A percentile compares a stretch with the other conserved stretches of the same genome.
Evolutionary conservation across 176 grass and related monocot species (phyloP).

Genomic region (Elymus sibiricus): DNA sequence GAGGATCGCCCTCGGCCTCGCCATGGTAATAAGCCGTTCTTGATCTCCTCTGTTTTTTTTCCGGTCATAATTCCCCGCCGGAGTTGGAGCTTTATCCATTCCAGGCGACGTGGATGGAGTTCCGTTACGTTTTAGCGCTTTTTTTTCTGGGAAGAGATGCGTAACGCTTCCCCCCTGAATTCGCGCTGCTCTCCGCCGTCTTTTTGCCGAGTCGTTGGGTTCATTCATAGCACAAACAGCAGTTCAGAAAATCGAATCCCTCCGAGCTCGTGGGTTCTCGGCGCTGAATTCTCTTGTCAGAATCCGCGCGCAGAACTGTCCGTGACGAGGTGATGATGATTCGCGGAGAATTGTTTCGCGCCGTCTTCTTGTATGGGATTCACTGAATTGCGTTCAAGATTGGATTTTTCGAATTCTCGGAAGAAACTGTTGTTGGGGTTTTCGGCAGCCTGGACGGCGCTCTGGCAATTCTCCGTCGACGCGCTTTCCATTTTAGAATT

Average conservation of each 20-base stretch:
- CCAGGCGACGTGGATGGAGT: background rate
- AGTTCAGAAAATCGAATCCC: background rate
- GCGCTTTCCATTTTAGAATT: background rate
- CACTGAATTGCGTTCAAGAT: constrained; percentile 6
- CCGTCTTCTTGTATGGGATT: background rate
- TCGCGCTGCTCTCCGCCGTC: constrained; percentile 1
- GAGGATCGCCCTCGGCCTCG: background rate
- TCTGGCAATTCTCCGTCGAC: background rate
- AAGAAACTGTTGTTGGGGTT: background rate
- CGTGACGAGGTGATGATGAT: background rate
- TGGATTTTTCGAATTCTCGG: background rate
- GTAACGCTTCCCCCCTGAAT: constrained; percentile 26
- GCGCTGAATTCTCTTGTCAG: background rate
- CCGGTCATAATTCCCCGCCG: background rate
- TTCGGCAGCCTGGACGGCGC: background rate
- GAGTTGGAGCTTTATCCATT: background rate
- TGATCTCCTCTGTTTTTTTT: constrained; percentile 20
- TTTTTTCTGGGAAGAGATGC: background rate
- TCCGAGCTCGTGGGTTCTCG: background rate
- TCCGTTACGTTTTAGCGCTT: background rate
- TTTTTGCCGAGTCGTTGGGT: constrained; percentile 15
- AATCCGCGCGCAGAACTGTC: background rate
- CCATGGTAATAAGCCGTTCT: constrained; percentile 40
- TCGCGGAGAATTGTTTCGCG: background rate
- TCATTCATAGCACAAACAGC: background rate